These are phyloP conservation scores for Ottelia alismoides DNA, from an alignment of 106 monocot genomes.

Conservation along the genomic window DNA sequence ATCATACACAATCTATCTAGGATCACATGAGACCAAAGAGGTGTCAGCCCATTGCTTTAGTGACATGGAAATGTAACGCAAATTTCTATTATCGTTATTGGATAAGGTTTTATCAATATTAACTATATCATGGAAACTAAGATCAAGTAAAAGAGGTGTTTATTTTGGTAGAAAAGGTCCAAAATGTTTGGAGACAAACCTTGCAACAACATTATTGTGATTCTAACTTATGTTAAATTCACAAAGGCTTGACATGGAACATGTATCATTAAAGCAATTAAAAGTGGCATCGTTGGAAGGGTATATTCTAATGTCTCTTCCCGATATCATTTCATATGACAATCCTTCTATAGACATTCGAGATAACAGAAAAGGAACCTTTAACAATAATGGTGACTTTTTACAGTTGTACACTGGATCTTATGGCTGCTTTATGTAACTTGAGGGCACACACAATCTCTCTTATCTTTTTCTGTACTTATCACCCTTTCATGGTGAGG, in stretches of 20 bases:
- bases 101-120: neutral
- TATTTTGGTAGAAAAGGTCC: conserved; percentile 37
- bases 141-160: conserved; percentile 1
- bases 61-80: neutral
- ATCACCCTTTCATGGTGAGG: no score
- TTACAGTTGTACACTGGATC: neutral
- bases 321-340: conserved; percentile 5
- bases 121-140: neutral
- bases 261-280: conserved; percentile 15
- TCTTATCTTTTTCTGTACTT: no score
- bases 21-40: neutral
- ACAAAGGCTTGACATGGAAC: conserved; percentile 10
- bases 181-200: conserved; percentile 14
- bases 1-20: neutral
- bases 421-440: no score
- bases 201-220: conserved; percentile 18
- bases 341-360: neutral
- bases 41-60: neutral
- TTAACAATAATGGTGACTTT: no score
- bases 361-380: no score
- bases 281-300: conserved; percentile 3
- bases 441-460: no score
- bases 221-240: conserved; percentile 8
- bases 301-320: conserved; percentile 2
- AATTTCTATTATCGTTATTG: neutral